Evolutionary conservation across 1,139 yeast species (phyloP), one percentile per base, ranked within the genome.

Genomic region (Kodamaea arcana): DNA sequence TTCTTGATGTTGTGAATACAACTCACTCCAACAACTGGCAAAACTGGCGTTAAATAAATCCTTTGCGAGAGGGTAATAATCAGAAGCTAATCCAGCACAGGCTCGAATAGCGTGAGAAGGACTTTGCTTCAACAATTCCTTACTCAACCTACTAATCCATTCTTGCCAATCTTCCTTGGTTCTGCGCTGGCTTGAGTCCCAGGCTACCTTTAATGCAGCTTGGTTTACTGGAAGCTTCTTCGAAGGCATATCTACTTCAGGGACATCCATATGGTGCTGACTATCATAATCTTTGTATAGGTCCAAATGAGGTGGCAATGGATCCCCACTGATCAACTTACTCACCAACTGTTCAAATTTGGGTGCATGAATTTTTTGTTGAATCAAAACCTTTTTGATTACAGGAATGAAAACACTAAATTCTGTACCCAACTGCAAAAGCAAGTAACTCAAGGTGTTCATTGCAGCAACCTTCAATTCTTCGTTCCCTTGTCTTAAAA

Each of bases 101-200:
- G 97, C 96, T 46, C 97, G 72, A 30, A 94, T 72, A 1, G 97
- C 94, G 52, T 87, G 95, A 0, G 97, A 87, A 4, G 99, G 96
- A 32, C 96, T 85, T 54, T 90, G 96, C 47, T 85, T 86, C 45
- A 94, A 63, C 24, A 94, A 62, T 52, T 88, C 97, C 36, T 87
- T 83, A 50, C 94, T 82, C 32, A 94, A 67, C 39, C 94, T 70
- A 36, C 95, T 75, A 45, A 90, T 80, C 99, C 99, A 94, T 52
- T 92, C 98, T 52, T 84, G 90, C 98, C 98, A 94, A 49, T 92
- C 98, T 51, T 90, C 98, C 46, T 83, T 79, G 0, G 97, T 87
- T 30, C 94, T 75, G 44, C 94, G 76, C 47, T 87, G 92, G 20
- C 84, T 78, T 13, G 95, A 84, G 48, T 88, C 96, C 98, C 98